phyloP scores from a whole-genome alignment of 768 basidiomycete genomes.

The Calocybe cyanea region DNA sequence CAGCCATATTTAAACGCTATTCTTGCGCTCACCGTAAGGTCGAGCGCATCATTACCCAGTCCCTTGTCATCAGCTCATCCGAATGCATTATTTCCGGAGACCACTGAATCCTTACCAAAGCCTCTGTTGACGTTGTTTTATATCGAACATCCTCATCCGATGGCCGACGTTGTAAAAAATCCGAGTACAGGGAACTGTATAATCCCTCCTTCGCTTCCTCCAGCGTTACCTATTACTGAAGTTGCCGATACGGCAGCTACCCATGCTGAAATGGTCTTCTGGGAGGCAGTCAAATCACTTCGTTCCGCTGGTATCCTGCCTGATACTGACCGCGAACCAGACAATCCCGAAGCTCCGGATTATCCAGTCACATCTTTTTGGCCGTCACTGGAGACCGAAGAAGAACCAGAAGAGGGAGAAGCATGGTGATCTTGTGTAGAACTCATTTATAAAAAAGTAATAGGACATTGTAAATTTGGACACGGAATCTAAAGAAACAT shows the following conservation, averaged over 20 bases:
- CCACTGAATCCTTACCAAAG: conserved; percentile 19
- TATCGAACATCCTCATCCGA: conserved; percentile 33
- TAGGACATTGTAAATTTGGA: not conserved
- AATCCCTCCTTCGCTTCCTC: conserved; percentile 26
- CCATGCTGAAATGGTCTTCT: conserved; percentile 57
- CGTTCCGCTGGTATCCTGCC: conserved; percentile 6
- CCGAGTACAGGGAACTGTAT: conserved; percentile 7
- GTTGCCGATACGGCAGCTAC: conserved; percentile 52
- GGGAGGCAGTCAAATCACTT: conserved; percentile 35
- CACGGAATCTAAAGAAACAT: too few relatives aligned
- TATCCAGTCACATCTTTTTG: conserved; percentile 15
- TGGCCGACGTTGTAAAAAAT: not conserved
- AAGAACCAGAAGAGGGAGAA: conserved; percentile 13
- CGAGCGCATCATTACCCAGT: not conserved
- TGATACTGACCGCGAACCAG: not conserved
- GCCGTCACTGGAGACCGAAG: conserved; percentile 14
- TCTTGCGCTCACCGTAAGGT: conserved; percentile 25
- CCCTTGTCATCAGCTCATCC: conserved; percentile 11
- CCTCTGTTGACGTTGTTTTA: conserved; percentile 57
- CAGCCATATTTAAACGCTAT: conserved; percentile 55
- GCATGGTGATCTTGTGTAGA: conserved; percentile 1
- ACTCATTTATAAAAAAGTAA: not conserved
- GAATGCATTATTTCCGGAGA: conserved; percentile 5
- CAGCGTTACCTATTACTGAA: conserved; percentile 41
- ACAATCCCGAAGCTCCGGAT: not conserved